Base-by-base conservation (phyloP, 768 basidiomycete genomes). In the Leccinum rimulosum region DNA sequence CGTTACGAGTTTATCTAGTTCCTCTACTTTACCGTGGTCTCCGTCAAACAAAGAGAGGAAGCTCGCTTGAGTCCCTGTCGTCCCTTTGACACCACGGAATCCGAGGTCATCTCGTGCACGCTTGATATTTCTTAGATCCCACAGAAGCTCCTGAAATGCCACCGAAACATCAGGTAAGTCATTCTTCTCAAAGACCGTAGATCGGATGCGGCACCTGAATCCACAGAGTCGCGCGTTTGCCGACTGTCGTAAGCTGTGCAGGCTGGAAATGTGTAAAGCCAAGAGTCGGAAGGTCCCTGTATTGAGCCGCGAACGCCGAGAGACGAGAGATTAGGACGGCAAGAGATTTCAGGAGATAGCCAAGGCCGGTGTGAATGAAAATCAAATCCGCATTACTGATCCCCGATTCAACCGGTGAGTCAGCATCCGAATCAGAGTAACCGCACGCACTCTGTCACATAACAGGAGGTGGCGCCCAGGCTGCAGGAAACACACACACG, bases 251-350 rank as follows among this genome's bases (percentile, higher is more conserved):
- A 59, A 98, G 80, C 76, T 99, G 97, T 7, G 97, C 97, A 4
- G 97, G 95, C 74, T 99, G 97, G 80, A 95, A 99, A 74, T 99
- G 97, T 5, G 97, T 99, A 78, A 96, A 99, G 2, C 97, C 97
- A 33, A 99, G 83, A 0, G 95, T 94, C 1, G 97, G 95, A 40
- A 98, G 84, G 59, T 86, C 91, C 50, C 87, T 86, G 72, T 98
- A 88, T 67, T 95, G 81, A 40, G 82, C 79, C 7, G 97, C 95
- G 63, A 98, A 99, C 2, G 75, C 69, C 25, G 95, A 82, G 43
- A 99, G 84, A 35, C 96, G 89, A 47, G 90, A 89, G 67, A 99
- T 95, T 55, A 99, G 83, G 28, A 91, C 80, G 1, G 88, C 88
- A n/a, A 99, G 85, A 58, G 96, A 95, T 57, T 84, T 82, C 48